These are phyloP conservation scores for Tetracladium marchalianum DNA, from an alignment of 495 filamentous ascomycete species.

Conservation along the genomic window DNA sequence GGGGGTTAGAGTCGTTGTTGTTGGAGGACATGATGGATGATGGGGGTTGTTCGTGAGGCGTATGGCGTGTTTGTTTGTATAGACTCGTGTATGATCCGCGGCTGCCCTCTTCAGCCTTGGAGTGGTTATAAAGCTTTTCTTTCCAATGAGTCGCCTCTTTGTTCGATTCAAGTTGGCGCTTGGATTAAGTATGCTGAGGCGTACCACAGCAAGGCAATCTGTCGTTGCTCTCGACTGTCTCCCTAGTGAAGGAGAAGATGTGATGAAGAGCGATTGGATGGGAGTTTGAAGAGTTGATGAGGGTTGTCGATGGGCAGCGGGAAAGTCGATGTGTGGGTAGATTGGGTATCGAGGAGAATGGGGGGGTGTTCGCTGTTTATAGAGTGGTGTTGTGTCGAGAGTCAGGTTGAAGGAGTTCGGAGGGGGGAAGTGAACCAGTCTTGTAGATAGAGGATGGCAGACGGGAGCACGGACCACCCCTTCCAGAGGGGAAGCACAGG, in stretches of 20 bases:
- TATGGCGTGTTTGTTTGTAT: not conserved
- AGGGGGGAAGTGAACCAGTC: too few species aligned
- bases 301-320: not conserved
- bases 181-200: not conserved
- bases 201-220: not conserved
- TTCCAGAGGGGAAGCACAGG: too few species aligned
- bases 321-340: not conserved
- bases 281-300: not conserved
- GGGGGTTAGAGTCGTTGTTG: constrained; percentile 24
- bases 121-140: not conserved
- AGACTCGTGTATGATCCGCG: constrained; percentile 1
- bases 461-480: too few species aligned
- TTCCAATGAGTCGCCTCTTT: not conserved
- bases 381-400: too few species aligned
- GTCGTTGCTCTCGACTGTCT: too few species aligned
- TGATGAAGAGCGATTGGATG: not conserved
- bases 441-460: too few species aligned
- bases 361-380: not conserved
- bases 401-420: too few species aligned
- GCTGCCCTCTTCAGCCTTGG: constrained; percentile 19
- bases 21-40: constrained; percentile 30
- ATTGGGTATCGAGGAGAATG: not conserved
- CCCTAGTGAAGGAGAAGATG: not conserved
- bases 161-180: not conserved
- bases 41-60: constrained; percentile 2